Evolutionary conservation across 768 basidiomycete species (phyloP).

Genomic region (Cystofilobasidium bisporidii): DNA sequence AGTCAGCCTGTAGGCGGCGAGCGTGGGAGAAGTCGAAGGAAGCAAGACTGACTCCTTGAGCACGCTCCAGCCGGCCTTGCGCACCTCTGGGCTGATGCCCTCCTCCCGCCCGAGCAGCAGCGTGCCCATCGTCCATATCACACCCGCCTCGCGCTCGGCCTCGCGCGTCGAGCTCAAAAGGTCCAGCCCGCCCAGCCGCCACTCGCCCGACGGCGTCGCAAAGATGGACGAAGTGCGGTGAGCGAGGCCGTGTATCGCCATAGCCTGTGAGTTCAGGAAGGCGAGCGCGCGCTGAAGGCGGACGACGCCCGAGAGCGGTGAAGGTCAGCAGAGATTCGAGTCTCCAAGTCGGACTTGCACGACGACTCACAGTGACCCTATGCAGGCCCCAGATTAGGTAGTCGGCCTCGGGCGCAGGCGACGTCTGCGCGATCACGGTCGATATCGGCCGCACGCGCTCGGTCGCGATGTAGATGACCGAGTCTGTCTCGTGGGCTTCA

Average conservation of each 20-base stretch:
- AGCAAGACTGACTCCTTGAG: conserved; percentile 72
- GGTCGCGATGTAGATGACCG: conserved; percentile 80
- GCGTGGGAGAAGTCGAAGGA: too few species aligned
- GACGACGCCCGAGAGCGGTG: neutral
- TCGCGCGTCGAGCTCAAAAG: conserved; percentile 75
- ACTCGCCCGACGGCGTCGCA: conserved; percentile 86
- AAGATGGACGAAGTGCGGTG: conserved; percentile 62
- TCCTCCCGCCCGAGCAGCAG: conserved; percentile 53
- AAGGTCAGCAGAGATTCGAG: neutral
- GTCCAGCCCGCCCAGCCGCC: conserved; percentile 94
- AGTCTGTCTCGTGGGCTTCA: conserved; percentile 84
- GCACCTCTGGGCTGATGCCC: conserved; percentile 74
- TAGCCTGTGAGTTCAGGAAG: conserved; percentile 75
- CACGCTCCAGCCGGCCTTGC: conserved; percentile 70
- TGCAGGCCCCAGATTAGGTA: conserved; percentile 92
- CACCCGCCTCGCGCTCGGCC: conserved; percentile 47
- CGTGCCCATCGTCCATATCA: conserved; percentile 54
- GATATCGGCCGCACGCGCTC: conserved; percentile 77
- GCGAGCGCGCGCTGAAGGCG: conserved; percentile 70
- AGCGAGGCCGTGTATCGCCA: conserved; percentile 74
- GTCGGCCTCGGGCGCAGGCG: conserved; percentile 55
- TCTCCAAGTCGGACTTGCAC: neutral
- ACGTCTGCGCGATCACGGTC: conserved; percentile 48
- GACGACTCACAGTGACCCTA: conserved; percentile 64
- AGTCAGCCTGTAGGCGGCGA: too few species aligned